These are phyloP conservation scores for Prunus kanzakura DNA, from an alignment of 306 rosid species.

Conservation along the genomic window DNA sequence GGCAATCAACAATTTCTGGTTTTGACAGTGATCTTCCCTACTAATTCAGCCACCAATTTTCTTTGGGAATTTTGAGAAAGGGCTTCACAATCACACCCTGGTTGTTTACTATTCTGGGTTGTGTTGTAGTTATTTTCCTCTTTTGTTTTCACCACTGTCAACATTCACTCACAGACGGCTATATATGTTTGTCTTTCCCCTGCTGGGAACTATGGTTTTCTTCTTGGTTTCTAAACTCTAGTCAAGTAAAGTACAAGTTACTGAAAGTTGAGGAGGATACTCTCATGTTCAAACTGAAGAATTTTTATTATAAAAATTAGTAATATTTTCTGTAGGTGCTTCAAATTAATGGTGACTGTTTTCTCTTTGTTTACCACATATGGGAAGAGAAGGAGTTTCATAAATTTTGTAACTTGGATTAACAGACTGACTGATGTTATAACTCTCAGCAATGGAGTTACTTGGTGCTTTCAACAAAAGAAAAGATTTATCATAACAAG, in stretches of 20 bases:
- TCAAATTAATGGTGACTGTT: not conserved
- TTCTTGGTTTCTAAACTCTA: not conserved
- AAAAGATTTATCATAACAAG: not conserved
- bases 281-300: not conserved
- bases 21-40: not conserved
- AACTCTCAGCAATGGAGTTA: not conserved
- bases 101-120: not conserved
- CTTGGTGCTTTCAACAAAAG: not conserved
- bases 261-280: not conserved
- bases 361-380: not conserved
- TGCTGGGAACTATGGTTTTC: not conserved
- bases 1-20: constrained; percentile 4
- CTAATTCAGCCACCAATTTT: not conserved
- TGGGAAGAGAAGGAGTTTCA: not conserved
- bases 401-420: not conserved
- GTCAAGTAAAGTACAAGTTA: not conserved
- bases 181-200: not conserved
- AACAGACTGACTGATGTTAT: not conserved
- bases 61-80: no score
- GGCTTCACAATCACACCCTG: not conserved
- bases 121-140: not conserved
- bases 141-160: not conserved
- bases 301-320: not conserved
- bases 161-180: not conserved
- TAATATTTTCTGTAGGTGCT: not conserved